Evolutionary conservation across 352 stramenopile species (phyloP).

Genomic region (Thalassiosira hispida): DNA sequence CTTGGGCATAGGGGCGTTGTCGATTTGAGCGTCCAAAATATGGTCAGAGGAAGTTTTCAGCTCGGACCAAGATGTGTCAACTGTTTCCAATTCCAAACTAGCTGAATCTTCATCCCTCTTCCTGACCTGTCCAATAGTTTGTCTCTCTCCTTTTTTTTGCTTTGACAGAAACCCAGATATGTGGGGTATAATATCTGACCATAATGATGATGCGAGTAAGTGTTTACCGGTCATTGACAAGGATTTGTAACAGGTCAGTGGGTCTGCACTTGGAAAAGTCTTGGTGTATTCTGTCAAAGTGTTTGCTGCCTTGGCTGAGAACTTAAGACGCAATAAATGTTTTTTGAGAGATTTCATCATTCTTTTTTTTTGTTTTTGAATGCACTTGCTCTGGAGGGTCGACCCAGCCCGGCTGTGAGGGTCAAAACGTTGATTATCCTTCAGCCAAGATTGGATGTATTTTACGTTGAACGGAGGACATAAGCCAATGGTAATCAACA

Average conservation of each 20-base stretch:
- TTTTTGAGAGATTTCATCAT: not conserved
- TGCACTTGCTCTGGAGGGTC: not conserved
- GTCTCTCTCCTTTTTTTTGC: too few relatives aligned
- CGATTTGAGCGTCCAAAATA: too few relatives aligned
- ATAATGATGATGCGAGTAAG: not conserved
- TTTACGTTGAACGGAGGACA: conserved; percentile 7
- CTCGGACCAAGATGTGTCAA: too few relatives aligned
- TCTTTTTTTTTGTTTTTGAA: not conserved
- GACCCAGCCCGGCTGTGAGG: not conserved
- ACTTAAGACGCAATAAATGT: not conserved
- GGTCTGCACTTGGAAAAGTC: not conserved
- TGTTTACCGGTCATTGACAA: not conserved
- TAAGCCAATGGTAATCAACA: conserved; percentile 21
- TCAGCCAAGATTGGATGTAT: conserved; percentile 14
- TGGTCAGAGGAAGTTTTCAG: too few relatives aligned
- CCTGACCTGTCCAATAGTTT: too few relatives aligned
- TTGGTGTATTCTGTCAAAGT: not conserved
- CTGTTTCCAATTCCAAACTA: too few relatives aligned
- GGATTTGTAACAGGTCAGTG: not conserved
- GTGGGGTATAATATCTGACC: not conserved
- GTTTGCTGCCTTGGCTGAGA: not conserved
- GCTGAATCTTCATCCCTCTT: too few relatives aligned
- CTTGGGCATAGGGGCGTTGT: too few relatives aligned
- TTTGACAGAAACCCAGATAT: too few relatives aligned
- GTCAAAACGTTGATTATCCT: conserved; percentile 8